Base-by-base conservation (phyloP, 2,329 filamentous ascomycete species). In the Neurospora crassa region DNA sequence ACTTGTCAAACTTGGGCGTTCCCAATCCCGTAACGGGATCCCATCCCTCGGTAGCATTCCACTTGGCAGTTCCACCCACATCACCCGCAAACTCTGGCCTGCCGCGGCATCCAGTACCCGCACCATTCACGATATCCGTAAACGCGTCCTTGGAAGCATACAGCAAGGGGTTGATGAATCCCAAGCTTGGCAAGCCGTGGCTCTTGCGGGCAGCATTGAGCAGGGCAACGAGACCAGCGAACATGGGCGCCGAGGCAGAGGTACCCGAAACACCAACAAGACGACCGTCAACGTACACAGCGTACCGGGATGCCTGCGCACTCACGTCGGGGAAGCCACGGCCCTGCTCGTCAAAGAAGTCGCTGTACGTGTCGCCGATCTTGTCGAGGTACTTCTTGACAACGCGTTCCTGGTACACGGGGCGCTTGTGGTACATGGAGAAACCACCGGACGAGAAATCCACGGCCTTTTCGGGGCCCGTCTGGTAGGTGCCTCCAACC, bases 401-500 rank as follows among this genome's bases (percentile, higher is more conserved):
- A 6, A 76, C 79, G 0, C 70, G 71, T 10, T 78, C 77, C 76
- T 85, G 84, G 77, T 83, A 86, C 0, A 71, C 42, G 0, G 83
- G 84, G 5, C 78, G 79, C 1, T 78, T 43, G 73, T 85, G 85
- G 71, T 83, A 82, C 74, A 82, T 81, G 76, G 81, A 83, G 77
- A 86, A 86, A 4, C 84, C 85, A 16, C 84, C 83, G 4, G 81
- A 80, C 73, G 77, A 78, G 72, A 79, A 78, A 14, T 68, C 42
- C 0, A 76, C 77, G 4, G 75, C 79, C 12, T 70, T 43, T 68
- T 80, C 79, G 0, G 77, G 77, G 1, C 45, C 71, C 8, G 73
- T 71, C 37, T 76, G 83, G 72, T 82, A 80, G 0, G 88, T 90
- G 0, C 84, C 88, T n/a, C 88, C 88, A 0, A 90, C 86, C 0